These are phyloP conservation scores for Cyberlindnera amylophila DNA, from an alignment of 805 yeast genomes.

Conservation along the genomic window DNA sequence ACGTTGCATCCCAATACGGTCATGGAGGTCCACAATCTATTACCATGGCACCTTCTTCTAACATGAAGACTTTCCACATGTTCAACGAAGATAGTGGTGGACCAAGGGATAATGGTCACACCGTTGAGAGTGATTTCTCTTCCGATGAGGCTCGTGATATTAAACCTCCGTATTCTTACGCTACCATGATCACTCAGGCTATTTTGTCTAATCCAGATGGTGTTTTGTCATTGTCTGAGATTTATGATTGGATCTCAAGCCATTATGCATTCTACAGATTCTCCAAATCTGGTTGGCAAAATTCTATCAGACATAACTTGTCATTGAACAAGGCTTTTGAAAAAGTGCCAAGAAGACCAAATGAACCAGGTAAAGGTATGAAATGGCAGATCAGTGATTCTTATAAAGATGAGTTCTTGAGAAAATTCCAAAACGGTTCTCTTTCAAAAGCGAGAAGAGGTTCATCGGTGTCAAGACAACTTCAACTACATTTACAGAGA, in stretches of 20 bases:
- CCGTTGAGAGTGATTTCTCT: constrained; percentile 57
- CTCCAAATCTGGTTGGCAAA: constrained; percentile 97
- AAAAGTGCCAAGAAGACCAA: constrained; percentile 90
- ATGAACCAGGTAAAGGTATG: constrained; percentile 99
- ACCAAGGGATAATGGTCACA: constrained; percentile 1
- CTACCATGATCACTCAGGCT: constrained; percentile 98
- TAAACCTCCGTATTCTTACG: constrained; percentile 95
- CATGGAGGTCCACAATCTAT: constrained; percentile 2
- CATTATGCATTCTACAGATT: constrained; percentile 90
- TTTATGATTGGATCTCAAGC: constrained; percentile 83
- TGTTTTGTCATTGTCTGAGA: constrained; percentile 83
- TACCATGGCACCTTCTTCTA: constrained; percentile 9
- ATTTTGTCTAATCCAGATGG: constrained; percentile 86
- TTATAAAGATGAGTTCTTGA: constrained; percentile 79
- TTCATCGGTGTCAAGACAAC: constrained; percentile 73
- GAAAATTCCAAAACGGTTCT: constrained; percentile 74
- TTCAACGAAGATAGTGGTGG: constrained; percentile 36
- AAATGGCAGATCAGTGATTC: constrained; percentile 94
- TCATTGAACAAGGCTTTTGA: constrained; percentile 96
- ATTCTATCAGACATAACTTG: constrained; percentile 91
- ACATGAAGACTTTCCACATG: constrained; percentile 50
- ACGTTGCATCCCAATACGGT: not conserved
- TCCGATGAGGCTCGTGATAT: constrained; percentile 87
- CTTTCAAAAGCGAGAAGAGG: constrained; percentile 74
- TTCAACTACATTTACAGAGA: constrained; percentile 64